Conservation (phyloP, 176 grass and related monocot genomes). For the Tillandsia fasciculata region DNA sequence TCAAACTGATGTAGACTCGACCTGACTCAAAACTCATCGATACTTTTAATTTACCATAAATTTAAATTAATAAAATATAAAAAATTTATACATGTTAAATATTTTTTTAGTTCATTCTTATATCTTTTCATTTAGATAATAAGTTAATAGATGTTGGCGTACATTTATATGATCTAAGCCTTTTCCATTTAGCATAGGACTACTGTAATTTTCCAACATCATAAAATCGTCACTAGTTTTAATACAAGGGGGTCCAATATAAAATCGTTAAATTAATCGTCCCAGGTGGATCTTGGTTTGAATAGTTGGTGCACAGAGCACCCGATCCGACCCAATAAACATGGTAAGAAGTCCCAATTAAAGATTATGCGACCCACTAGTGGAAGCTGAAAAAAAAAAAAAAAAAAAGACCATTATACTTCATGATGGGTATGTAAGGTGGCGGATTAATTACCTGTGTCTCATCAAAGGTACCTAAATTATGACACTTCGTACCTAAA, state of each 20-base stretch:
- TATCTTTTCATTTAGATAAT: not conserved
- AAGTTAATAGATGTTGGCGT: no score
- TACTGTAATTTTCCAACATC: constrained; percentile 2
- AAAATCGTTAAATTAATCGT: constrained; percentile 3
- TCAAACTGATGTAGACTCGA: no score
- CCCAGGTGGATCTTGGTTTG: constrained; percentile 6
- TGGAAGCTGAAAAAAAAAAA: constrained; percentile 29
- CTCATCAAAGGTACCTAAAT: constrained; percentile 23
- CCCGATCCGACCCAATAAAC: constrained; percentile 9
- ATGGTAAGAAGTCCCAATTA: not conserved
- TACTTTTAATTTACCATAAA: no score
- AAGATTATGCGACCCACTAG: constrained; percentile 23
- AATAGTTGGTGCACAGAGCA: constrained; percentile 11
- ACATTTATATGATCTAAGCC: not conserved
- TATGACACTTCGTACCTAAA: no score
- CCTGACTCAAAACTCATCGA: no score
- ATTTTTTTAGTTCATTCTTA: constrained; percentile 1
- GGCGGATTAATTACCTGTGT: constrained; percentile 21
- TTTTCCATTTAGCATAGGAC: constrained; percentile 8
- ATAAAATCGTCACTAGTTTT: not conserved
- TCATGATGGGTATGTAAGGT: constrained; percentile 1
- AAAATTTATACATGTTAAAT: not conserved
- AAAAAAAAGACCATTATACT: not conserved
- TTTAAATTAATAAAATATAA: no score
- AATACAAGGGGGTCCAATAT: not conserved